phyloP scores from a whole-genome alignment of 2,329 filamentous ascomycete species.

The Colletotrichum navitas region DNA sequence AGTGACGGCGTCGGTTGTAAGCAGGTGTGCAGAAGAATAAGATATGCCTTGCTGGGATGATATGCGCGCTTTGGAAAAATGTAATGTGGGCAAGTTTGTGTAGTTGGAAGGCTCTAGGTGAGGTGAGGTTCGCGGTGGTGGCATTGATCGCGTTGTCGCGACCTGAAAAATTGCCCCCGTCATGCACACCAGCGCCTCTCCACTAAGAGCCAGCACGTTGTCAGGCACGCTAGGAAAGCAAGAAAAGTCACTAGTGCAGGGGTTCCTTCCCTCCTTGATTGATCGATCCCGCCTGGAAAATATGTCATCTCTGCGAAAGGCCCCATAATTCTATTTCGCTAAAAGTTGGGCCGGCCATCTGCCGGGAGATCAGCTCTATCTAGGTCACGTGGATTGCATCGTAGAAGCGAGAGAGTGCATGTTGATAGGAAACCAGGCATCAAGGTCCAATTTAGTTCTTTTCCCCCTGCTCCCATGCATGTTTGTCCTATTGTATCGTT shows the following conservation, averaged over 20 bases:
- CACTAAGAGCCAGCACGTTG: slow-evolving; percentile 24
- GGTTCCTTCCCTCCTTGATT: slow-evolving; percentile 37
- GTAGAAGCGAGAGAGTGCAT: not conserved
- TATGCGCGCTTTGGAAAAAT: not conserved
- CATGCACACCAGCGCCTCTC: slow-evolving; percentile 41
- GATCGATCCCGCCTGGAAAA: slow-evolving; percentile 31
- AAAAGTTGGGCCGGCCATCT: slow-evolving; percentile 22
- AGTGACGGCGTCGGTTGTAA: not conserved
- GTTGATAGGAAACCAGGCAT: not conserved
- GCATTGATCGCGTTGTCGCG: slow-evolving; percentile 39
- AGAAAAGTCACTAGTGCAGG: slow-evolving; percentile 41
- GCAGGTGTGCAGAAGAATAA: not conserved
- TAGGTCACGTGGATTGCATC: slow-evolving; percentile 21
- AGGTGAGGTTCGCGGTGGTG: slow-evolving; percentile 11
- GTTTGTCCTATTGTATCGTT: not conserved
- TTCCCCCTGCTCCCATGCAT: too few species aligned
- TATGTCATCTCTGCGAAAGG: slow-evolving; percentile 37
- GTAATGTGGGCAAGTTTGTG: slow-evolving; percentile 2
- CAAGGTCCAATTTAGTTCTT: too few species aligned
- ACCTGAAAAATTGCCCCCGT: slow-evolving; percentile 43
- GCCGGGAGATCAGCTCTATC: slow-evolving; percentile 20
- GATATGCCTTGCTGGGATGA: not conserved
- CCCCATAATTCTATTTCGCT: slow-evolving; percentile 29
- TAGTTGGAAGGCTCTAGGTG: slow-evolving; percentile 7
- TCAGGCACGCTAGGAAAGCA: slow-evolving; percentile 28